These are phyloP conservation scores for Alnus rubra DNA, from an alignment of 306 rosid species.

Conservation along the genomic window DNA sequence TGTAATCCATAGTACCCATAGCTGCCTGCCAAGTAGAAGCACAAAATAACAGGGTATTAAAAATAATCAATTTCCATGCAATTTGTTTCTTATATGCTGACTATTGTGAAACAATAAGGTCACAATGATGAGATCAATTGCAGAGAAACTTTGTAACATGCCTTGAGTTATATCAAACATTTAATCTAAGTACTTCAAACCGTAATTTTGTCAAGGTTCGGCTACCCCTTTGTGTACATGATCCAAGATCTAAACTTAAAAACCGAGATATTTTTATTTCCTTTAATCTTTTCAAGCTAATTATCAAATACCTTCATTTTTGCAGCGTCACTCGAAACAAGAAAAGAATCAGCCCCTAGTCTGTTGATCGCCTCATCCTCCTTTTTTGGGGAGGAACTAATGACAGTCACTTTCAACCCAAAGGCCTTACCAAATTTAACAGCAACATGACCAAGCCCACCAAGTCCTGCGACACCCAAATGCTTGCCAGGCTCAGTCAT, in stretches of 20 bases:
- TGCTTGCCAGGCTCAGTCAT: conserved; percentile 86
- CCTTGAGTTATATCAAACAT: background rate
- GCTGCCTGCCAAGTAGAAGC: conserved; percentile 53
- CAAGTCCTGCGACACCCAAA: conserved; percentile 93
- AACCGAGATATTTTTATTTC: conserved; percentile 4
- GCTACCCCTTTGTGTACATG: background rate
- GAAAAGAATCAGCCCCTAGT: conserved; percentile 87
- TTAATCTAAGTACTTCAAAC: background rate
- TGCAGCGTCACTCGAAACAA: conserved; percentile 61
- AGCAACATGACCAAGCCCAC: conserved; percentile 94
- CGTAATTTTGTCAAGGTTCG: background rate
- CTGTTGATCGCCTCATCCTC: conserved; percentile 59
- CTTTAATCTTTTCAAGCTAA: background rate
- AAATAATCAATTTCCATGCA: conserved; percentile 5
- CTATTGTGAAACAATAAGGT: conserved; percentile 6
- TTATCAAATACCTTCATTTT: conserved; percentile 52
- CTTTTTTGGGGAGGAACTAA: conserved; percentile 70
- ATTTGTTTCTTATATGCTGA: conserved; percentile 10
- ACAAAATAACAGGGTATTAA: background rate
- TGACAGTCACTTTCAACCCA: conserved; percentile 94
- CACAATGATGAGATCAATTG: background rate
- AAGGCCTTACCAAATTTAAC: conserved; percentile 85
- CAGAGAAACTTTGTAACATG: background rate
- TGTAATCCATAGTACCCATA: conserved; percentile 77
- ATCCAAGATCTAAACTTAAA: conserved; percentile 8